phyloP scores from a whole-genome alignment of 176 grass and related monocot genomes.

The maize (Zea mays) region Zm-B73-REFERENCE-NAM-5.0 NC_050104.1:12413501-12414000 shows the following conservation, averaged over 20 bases:
- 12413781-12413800: neutral
- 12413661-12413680: neutral
- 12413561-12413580: neutral
- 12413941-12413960: neutral
- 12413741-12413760: neutral
- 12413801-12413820: slow-evolving; percentile 33
- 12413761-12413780: slow-evolving; percentile 7
- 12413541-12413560: neutral
- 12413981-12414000: neutral
- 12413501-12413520: slow-evolving; percentile 27
- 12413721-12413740: neutral
- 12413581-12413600: neutral
- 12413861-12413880: slow-evolving; percentile 30
- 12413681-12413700: neutral
- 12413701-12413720: neutral
- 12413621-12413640: neutral
- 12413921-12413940: neutral
- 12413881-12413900: neutral
- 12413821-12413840: slow-evolving; percentile 6
- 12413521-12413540: neutral
- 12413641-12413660: neutral
- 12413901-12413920: slow-evolving; percentile 25
- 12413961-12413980: neutral
- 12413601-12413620: neutral
- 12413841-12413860: slow-evolving; percentile 48